phyloP scores from a whole-genome alignment of 768 basidiomycete genomes.

The Rhodocollybia butyracea region DNA sequence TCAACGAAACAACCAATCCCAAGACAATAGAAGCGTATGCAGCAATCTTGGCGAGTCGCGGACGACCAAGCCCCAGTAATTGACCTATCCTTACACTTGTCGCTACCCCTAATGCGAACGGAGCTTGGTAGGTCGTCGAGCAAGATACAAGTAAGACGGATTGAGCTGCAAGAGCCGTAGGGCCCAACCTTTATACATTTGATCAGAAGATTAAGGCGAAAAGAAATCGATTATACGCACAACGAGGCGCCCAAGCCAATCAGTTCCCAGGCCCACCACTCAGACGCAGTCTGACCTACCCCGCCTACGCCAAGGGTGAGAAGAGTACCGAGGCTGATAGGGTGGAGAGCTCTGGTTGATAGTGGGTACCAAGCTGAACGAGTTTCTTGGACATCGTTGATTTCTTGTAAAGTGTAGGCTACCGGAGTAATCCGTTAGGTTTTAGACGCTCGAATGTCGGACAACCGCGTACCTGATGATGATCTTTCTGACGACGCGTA shows the following conservation, averaged over 20 bases:
- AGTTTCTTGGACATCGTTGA: too few relatives aligned
- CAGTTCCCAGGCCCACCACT: conserved; percentile 99
- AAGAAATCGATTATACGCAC: conserved; percentile 27
- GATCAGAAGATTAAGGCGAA: background rate
- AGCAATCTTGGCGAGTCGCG: conserved; percentile 67
- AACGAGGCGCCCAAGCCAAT: conserved; percentile 54
- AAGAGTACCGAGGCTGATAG: conserved; percentile 61
- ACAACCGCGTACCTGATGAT: too few relatives aligned
- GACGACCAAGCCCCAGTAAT: conserved; percentile 77
- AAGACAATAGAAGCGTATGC: conserved; percentile 64
- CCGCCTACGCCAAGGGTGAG: conserved; percentile 80
- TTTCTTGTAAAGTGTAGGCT: too few relatives aligned
- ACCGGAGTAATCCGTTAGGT: too few relatives aligned
- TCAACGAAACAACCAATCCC: conserved; percentile 54
- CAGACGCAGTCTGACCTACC: conserved; percentile 79
- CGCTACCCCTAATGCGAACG: conserved; percentile 79
- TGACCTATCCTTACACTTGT: conserved; percentile 90
- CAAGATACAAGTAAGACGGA: conserved; percentile 78
- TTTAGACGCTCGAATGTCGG: too few relatives aligned
- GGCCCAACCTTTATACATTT: conserved; percentile 55
- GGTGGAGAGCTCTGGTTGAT: conserved; percentile 50
- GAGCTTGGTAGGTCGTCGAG: conserved; percentile 78
- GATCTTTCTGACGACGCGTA: too few relatives aligned
- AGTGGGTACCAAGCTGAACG: conserved; percentile 82
- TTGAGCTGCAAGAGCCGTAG: conserved; percentile 81